Base-by-base conservation (phyloP, 1,139 yeast genomes). In the Tardiomyces depauwii region DNA sequence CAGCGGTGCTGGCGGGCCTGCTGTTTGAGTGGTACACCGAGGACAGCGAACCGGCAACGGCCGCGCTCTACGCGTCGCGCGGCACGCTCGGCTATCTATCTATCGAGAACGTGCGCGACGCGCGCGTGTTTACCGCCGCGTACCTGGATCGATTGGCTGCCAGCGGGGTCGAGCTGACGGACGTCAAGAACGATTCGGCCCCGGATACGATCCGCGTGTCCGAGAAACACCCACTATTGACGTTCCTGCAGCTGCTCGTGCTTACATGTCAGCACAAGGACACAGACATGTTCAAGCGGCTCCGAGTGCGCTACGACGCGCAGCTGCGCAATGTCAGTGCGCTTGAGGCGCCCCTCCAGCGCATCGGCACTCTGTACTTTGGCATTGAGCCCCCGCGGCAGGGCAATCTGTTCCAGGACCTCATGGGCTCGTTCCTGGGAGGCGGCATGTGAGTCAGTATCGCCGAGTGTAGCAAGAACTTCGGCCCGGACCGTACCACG, bases 331-430 rank as follows among this genome's bases (percentile, higher is more conserved):
- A 70, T 44, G 60, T 72, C 25, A 62, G 60, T 47, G 66, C 62
- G 1, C 55, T 67, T 51, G 49, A 49, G 16, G 55, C 53, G 14
- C 58, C 66, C 2, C 47, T 68, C 42, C 51, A 45, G 14, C 49
- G 48, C 33, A 60, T 74, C 43, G 85, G 82, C 36, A 67, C 66
- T 52, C 58, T 65, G 6, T 77, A 74, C 58, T 81, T 80, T 54
- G 84, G 82, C 13, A 76, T 81, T 41, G 65, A 74, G 16, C 70
- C 76, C 12, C 77, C 72, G 45, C 76, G 74, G 44, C 80, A 76
- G 48, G 73, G 72, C 16, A 86, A 87, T 59, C 71, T 85, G 70
- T 67, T 89, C 57, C 91, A 87, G 55, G 87, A 82, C 57, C 72
- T 89, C 70, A 85, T 89, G 95, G 81, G 93, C 19, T 87, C 25